These are phyloP conservation scores for Breynia disticha DNA, from an alignment of 441 rosid genomes.

Conservation along the genomic window DNA sequence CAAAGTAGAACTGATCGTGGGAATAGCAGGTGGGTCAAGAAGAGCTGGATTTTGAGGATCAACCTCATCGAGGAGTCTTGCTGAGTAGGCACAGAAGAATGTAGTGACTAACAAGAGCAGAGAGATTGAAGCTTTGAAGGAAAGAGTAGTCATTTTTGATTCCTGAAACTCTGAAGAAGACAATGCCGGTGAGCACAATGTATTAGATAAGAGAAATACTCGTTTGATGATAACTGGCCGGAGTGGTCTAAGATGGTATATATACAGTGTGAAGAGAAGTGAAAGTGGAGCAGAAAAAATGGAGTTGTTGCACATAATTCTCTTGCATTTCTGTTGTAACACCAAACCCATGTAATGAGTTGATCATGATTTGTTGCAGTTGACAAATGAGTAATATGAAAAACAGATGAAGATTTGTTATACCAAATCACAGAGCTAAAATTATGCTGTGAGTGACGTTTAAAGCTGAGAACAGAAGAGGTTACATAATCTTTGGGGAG, in stretches of 20 bases:
- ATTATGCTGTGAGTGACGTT: too few species aligned
- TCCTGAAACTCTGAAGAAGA: not conserved
- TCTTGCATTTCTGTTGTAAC: conserved; percentile 22
- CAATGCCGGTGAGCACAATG: too few species aligned
- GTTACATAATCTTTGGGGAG: too few species aligned
- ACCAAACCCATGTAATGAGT: conserved; percentile 4
- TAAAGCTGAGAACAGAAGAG: not conserved
- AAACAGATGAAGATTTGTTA: too few species aligned
- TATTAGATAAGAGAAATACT: too few species aligned
- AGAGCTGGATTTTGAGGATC: conserved; percentile 1
- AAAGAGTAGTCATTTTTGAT: conserved; percentile 7
- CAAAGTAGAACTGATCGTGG: conserved; percentile 7
- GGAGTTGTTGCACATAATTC: conserved; percentile 15
- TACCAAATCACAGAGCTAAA: too few species aligned
- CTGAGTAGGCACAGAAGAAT: conserved; percentile 15
- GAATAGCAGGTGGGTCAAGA: too few species aligned
- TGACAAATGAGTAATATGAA: not conserved
- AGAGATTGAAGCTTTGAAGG: conserved; percentile 1
- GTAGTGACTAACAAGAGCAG: conserved; percentile 13
- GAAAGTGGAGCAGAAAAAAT: conserved; percentile 22
- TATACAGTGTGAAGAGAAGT: conserved; percentile 4
- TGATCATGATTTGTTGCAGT: conserved; percentile 2
- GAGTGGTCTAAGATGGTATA: not conserved
- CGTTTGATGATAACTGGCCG: not conserved
- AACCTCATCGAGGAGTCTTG: conserved; percentile 22